These are phyloP conservation scores for Fusarium sp. DNA, from an alignment of 2,329 filamentous ascomycete species.

Conservation along the genomic window DNA sequence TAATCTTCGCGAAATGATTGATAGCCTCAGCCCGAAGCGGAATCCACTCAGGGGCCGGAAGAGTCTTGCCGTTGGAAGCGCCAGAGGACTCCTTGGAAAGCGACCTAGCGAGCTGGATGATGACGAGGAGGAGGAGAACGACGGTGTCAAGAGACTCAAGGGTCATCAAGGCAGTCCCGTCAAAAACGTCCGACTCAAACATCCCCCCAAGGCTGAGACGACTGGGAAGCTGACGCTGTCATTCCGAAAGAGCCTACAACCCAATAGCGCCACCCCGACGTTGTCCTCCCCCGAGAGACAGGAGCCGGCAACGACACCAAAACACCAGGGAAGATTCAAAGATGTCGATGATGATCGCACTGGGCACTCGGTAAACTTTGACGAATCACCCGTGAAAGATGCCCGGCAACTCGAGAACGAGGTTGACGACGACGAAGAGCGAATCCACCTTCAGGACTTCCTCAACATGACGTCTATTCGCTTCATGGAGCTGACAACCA, in stretches of 20 bases:
- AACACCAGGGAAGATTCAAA: slow-evolving; percentile 66
- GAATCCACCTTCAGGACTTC: slow-evolving; percentile 90
- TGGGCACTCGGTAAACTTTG: slow-evolving; percentile 57
- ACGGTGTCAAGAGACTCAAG: slow-evolving; percentile 76
- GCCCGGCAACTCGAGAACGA: slow-evolving; percentile 60
- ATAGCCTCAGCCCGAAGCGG: slow-evolving; percentile 82
- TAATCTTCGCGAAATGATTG: slow-evolving; percentile 81
- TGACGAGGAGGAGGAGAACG: slow-evolving; percentile 67
- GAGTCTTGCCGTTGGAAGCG: slow-evolving; percentile 81
- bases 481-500: slow-evolving; percentile 98
- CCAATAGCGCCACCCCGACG: slow-evolving; percentile 58
- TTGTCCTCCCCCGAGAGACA: slow-evolving; percentile 62
- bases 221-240: slow-evolving; percentile 70
- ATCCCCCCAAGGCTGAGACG: slow-evolving; percentile 75
- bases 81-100: slow-evolving; percentile 79
- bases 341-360: slow-evolving; percentile 63
- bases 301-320: slow-evolving; percentile 65
- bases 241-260: slow-evolving; percentile 59
- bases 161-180: slow-evolving; percentile 80
- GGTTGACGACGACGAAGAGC: slow-evolving; percentile 64
- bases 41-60: slow-evolving; percentile 75
- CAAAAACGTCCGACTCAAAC: slow-evolving; percentile 78
- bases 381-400: slow-evolving; percentile 56
- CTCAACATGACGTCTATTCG: slow-evolving; percentile 95
- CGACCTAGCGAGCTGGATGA: slow-evolving; percentile 78